Conservation (phyloP, 108 stramenopile species). For the Stephanodiscus minutulus region DNA sequence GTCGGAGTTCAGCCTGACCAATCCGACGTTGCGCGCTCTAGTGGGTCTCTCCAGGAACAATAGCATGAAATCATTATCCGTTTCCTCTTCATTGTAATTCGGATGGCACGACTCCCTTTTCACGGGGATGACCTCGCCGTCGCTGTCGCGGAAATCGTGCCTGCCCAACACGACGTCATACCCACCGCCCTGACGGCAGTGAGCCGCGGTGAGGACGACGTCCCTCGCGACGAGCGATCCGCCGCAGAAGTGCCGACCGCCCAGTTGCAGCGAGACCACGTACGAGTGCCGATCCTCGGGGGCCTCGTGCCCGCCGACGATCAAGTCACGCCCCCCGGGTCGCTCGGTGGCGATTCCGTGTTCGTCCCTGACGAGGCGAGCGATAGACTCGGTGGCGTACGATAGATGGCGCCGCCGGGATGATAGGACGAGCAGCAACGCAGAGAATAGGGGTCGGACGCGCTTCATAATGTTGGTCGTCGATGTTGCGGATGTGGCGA, state of each 20-base stretch:
- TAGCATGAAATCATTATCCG: slow-evolving; percentile 28
- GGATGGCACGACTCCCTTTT: slow-evolving; percentile 7
- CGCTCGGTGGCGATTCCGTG: no score
- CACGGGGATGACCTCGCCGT: slow-evolving; percentile 3
- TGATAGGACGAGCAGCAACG: no score
- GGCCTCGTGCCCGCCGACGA: no score
- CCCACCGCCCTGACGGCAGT: slow-evolving; percentile 1
- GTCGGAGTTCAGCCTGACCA: slow-evolving; percentile 10
- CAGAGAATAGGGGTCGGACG: no score
- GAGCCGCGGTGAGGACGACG: slow-evolving; percentile 7
- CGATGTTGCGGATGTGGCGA: no score
- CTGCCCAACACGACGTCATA: slow-evolving; percentile 22
- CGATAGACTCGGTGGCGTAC: no score
- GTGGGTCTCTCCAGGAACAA: slow-evolving; percentile 15
- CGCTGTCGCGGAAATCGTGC: slow-evolving; percentile 4
- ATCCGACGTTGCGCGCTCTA: background rate
- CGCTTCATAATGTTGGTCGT: no score
- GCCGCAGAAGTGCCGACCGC: slow-evolving; percentile 3
- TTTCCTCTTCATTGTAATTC: slow-evolving; percentile 5
- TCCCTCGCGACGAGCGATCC: slow-evolving; percentile 4
- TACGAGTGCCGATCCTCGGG: no score
- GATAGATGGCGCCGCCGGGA: no score
- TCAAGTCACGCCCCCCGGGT: no score
- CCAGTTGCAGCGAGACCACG: no score
- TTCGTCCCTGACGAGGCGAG: no score